Base-by-base conservation (phyloP, 805 yeast genomes). In the Brettanomyces nanus region DNA sequence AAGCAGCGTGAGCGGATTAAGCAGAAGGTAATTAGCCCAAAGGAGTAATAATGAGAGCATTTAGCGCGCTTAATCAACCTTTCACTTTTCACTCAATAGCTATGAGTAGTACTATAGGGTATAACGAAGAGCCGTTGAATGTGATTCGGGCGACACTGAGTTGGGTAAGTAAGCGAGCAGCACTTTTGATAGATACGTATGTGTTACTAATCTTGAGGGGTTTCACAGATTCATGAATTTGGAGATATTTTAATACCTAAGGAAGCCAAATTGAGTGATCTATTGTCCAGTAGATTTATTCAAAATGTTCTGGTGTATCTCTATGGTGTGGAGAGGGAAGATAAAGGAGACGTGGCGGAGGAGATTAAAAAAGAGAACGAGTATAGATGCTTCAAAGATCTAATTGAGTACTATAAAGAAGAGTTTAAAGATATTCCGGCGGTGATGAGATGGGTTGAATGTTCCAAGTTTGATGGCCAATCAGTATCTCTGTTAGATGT, bases 141-240 rank as follows among this genome's bases (percentile, higher is more conserved):
- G 42, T 45, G 6, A 40, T 54, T 14, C 37, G 37, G 23, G 52
- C 55, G 1, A 49, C 54, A 3, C 27, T 40, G 10, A 47, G 45
- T 41, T 52, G 58, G 45, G 47, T 48, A 25, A 38, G 49, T 26
- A n/a, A 33, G 6, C 27, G 33, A 13, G 25, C 27, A 7, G 9
- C 4, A 31, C 19, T 17, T 15, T 13, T 30, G 10, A 30, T 14
- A 7, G 19, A 15, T 30, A 17, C n/a, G n/a, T n/a, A n/a, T n/a
- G n/a, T n/a, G 21, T 15, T 14, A 18, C 19, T 27, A 19, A 14
- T 15, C 18, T 18, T 6, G 6, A 28, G 6, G 13, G n/a, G n/a
- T 28, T 14, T 15, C 30, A 21, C 14, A 48, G 52, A 34, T 51
- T 17, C 46, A 46, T 30, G 52, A 51, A 25, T 51, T 46, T 33